Evolutionary conservation across 2,329 filamentous ascomycete genomes (phyloP).

Genomic region (Bipolaris victoriae): DNA sequence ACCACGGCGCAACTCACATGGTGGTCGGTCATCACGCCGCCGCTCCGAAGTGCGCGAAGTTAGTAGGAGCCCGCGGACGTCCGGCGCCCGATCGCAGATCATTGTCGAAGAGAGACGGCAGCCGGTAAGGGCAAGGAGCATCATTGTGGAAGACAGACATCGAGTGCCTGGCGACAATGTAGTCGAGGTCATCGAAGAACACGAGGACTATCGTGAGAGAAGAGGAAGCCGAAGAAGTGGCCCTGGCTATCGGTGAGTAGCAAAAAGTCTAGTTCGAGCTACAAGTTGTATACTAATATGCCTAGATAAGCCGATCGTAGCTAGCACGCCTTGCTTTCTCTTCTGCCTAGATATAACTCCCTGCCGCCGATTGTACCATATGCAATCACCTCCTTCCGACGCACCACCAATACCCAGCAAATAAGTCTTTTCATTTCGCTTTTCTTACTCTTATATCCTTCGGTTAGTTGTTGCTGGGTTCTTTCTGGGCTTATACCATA

Average conservation of each 20-base stretch:
- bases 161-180: slow-evolving; percentile 59
- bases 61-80: slow-evolving; percentile 47
- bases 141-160: slow-evolving; percentile 53
- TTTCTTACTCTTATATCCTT: neutral
- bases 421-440: neutral
- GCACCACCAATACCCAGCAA: slow-evolving; percentile 10
- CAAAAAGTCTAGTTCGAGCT: neutral
- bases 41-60: slow-evolving; percentile 47
- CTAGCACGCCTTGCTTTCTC: neutral
- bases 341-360: neutral
- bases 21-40: slow-evolving; percentile 40
- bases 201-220: slow-evolving; percentile 50
- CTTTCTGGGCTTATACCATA: slow-evolving; percentile 17
- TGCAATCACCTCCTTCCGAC: neutral
- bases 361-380: neutral
- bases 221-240: slow-evolving; percentile 48
- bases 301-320: slow-evolving; percentile 9
- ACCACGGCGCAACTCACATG: slow-evolving; percentile 37
- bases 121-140: slow-evolving; percentile 40
- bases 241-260: slow-evolving; percentile 56
- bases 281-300: neutral
- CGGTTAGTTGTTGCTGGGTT: neutral
- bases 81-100: slow-evolving; percentile 39
- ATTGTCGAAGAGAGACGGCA: slow-evolving; percentile 48
- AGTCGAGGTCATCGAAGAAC: slow-evolving; percentile 66